These are phyloP conservation scores for Oxyria digyna DNA, from an alignment of 148 eudicot genomes.

Conservation along the genomic window DNA sequence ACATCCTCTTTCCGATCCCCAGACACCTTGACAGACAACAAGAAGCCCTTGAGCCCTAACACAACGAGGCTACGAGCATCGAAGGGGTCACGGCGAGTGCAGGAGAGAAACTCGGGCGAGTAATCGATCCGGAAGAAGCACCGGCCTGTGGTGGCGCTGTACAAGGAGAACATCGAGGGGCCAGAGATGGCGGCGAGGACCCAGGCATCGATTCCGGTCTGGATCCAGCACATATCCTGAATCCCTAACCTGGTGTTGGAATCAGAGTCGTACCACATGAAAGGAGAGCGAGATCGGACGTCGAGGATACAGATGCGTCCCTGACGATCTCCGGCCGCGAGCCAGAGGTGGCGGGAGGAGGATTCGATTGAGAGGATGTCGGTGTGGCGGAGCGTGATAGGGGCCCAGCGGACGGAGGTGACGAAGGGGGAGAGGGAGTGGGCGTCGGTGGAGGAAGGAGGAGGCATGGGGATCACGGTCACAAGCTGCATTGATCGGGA, in stretches of 20 bases:
- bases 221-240: conserved; percentile 90
- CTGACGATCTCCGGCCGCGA: conserved; percentile 83
- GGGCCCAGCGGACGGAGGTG: conserved; percentile 81
- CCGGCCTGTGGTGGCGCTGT: conserved; percentile 40
- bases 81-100: conserved; percentile 71
- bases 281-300: conserved; percentile 30
- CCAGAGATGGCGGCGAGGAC: conserved; percentile 66
- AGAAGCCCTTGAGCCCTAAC: conserved; percentile 59
- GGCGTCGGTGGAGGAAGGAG: conserved; percentile 31
- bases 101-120: conserved; percentile 49
- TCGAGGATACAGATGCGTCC: conserved; percentile 67
- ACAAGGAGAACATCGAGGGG: conserved; percentile 52
- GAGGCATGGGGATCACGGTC: conserved; percentile 69
- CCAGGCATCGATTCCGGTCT: conserved; percentile 45
- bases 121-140: conserved; percentile 85
- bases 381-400: conserved; percentile 41
- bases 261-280: conserved; percentile 32
- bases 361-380: conserved; percentile 28
- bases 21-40: conserved; percentile 37
- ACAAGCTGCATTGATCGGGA: conserved; percentile 69
- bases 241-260: conserved; percentile 37
- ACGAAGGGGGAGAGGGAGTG: conserved; percentile 62
- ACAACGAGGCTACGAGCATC: conserved; percentile 53
- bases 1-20: conserved; percentile 60
- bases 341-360: conserved; percentile 35